A percentile compares a stretch with the other conserved stretches of the same genome.
These are phyloP conservation scores for Kokia cookei DNA, from an alignment of 441 rosid genomes.

Conservation along the genomic window DNA sequence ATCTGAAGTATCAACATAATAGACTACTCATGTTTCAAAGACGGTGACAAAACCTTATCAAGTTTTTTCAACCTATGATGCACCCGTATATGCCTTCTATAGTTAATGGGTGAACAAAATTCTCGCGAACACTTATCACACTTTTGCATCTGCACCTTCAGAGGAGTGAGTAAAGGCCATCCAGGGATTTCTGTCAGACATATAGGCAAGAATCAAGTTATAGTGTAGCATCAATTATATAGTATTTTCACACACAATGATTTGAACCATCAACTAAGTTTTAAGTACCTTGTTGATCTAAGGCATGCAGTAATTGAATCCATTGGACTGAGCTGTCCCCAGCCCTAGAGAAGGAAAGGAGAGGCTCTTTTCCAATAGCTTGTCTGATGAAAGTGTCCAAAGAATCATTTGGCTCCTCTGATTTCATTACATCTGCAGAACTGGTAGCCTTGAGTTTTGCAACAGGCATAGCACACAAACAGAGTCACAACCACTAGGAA, in stretches of 20 bases:
- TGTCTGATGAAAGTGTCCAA: slow-evolving; percentile 56
- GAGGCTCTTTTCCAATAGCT: slow-evolving; percentile 72
- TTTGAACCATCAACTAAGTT: slow-evolving; percentile 3
- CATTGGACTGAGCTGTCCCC: slow-evolving; percentile 78
- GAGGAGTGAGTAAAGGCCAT: slow-evolving; percentile 87
- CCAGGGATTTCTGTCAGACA: slow-evolving; percentile 58
- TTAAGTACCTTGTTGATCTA: slow-evolving; percentile 73
- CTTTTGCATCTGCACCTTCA: slow-evolving; percentile 90
- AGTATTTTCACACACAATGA: slow-evolving; percentile 2
- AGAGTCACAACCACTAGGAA: slow-evolving; percentile 12
- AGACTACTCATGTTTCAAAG: slow-evolving; percentile 10
- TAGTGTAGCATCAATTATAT: slow-evolving; percentile 10
- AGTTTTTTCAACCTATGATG: slow-evolving; percentile 78
- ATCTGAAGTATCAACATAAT: not conserved
- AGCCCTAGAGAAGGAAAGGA: slow-evolving; percentile 64
- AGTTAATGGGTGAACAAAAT: slow-evolving; percentile 80
- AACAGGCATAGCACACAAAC: slow-evolving; percentile 40
- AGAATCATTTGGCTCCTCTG: slow-evolving; percentile 73
- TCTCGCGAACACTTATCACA: slow-evolving; percentile 86
- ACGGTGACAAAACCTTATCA: slow-evolving; percentile 58
- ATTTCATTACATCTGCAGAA: slow-evolving; percentile 57
- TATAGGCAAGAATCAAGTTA: slow-evolving; percentile 13
- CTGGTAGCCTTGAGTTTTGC: slow-evolving; percentile 43
- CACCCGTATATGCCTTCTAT: slow-evolving; percentile 81
- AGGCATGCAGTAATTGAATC: slow-evolving; percentile 79